Evolutionary conservation across 768 basidiomycete genomes (phyloP).

Genomic region (Leccinum disarticulatum): DNA sequence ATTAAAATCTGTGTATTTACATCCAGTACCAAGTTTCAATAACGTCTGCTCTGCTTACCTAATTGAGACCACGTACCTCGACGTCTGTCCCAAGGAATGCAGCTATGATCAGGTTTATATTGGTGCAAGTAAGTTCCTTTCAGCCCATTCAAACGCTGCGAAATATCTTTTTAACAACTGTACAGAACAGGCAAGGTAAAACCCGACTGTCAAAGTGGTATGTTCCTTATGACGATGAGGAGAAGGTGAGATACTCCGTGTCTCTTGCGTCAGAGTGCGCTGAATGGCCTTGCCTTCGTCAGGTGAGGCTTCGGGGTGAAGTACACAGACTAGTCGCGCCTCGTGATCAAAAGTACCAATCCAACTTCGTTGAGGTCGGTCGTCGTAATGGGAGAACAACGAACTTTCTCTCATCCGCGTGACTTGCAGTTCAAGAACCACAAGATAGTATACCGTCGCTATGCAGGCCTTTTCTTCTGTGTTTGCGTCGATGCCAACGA

Average conservation of each 20-base stretch:
- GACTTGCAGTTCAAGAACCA: conserved; percentile 85
- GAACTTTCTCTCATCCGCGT: conserved; percentile 7
- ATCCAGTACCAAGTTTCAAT: neutral
- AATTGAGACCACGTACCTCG: conserved; percentile 8
- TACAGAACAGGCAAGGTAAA: conserved; percentile 96
- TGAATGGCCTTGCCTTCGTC: conserved; percentile 3
- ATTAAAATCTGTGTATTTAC: neutral
- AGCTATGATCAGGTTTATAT: conserved; percentile 93
- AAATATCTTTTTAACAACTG: neutral
- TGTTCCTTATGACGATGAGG: conserved; percentile 97
- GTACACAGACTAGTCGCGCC: conserved; percentile 96
- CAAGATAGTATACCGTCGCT: conserved; percentile 96
- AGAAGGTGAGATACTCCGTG: conserved; percentile 64
- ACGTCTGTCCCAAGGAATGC: conserved; percentile 14
- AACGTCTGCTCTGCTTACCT: conserved; percentile 10
- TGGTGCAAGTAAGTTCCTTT: conserved; percentile 73
- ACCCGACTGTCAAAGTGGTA: conserved; percentile 98
- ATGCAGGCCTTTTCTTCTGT: conserved; percentile 97
- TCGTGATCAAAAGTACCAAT: conserved; percentile 97
- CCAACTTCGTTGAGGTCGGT: conserved; percentile 96
- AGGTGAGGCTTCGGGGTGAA: conserved; percentile 94
- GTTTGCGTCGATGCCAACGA: conserved; percentile 97
- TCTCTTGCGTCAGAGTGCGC: neutral
- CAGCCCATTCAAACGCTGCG: neutral
- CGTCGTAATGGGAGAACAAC: neutral